phyloP scores from a whole-genome alignment of 345 rosid species.

The Mallotus nudiflorus region DNA sequence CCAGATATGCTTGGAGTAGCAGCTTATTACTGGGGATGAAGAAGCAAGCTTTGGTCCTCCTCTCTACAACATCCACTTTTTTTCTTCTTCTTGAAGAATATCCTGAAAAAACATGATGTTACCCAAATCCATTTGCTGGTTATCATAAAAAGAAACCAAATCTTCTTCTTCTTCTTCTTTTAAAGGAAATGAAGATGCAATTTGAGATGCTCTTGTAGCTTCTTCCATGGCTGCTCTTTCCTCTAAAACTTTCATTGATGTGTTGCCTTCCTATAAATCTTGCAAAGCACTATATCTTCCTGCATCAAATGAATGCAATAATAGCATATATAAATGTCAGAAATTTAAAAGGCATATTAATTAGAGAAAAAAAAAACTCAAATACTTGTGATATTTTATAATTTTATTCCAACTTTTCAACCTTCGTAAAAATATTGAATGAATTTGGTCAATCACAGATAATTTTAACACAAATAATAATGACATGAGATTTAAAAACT shows the following conservation, averaged over 20 bases:
- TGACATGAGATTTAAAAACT: too few species aligned
- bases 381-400: too few species aligned
- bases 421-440: too few species aligned
- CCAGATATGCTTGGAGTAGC: too few species aligned
- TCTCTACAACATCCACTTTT: neutral
- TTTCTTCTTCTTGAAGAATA: neutral
- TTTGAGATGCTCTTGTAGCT: neutral
- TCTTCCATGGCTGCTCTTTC: constrained; percentile 30
- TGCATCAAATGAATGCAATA: neutral
- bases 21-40: too few species aligned
- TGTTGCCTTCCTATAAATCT: constrained; percentile 40
- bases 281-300: constrained; percentile 40
- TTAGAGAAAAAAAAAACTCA: too few species aligned
- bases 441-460: too few species aligned
- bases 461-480: too few species aligned
- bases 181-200: neutral
- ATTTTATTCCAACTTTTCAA: too few species aligned
- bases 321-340: too few species aligned
- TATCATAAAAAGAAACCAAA: neutral
- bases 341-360: too few species aligned
- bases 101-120: neutral
- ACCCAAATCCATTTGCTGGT: neutral
- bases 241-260: constrained; percentile 34
- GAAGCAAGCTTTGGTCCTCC: too few species aligned
- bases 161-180: neutral